Evolutionary conservation across 1,284 basidiomycete species (phyloP), one percentile per base, ranked within the genome.

Genomic region (Tilletia walkeri): DNA sequence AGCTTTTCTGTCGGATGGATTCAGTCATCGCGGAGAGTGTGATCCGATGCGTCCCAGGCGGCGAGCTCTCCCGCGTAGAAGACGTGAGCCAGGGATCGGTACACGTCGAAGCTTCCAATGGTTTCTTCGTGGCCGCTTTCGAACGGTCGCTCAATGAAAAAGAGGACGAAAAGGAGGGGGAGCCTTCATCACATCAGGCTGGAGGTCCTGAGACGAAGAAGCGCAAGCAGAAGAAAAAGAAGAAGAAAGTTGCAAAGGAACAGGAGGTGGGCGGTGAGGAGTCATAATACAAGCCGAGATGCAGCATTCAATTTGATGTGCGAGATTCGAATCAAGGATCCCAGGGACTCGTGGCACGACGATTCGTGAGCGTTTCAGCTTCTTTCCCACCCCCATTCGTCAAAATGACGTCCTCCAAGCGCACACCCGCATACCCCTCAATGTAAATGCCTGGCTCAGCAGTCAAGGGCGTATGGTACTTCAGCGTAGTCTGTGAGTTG

Each of bases 391-490:
- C 81, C 45, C 87, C 86, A 34, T 86, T 82, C 68, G 93, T 87
- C 73, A 89, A 90, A 78, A 93, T 91, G 79, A 91, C 92, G 79
- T 94, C 92, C 79, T 94, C 92, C 65, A 94, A 84, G 48, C 92
- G 87, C 16, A 93, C 88, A 0, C 92, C 92, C 68, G 92, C 89
- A 84, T 90, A 86, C 49, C 88, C 89, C 74, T 90, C 88, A 67
- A 93, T 90, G 83, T 94, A 94, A 39, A 94, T 86, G 0, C 92
- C 92, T 1, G 92, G 92, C 82, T 94, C 92, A 76, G 93, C 87
- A 6, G 90, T 92, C 84, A 94, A 93, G 0, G 90, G 87, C 78
- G 93, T 89, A 0, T 91, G 91, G 0, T 83, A 82, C 59, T 87
- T 84, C 67, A 93, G 88, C 34, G 87, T 76, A 24, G 70, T 68